Evolutionary conservation across 2,329 filamentous ascomycete genomes (phyloP).

Genomic region (Pleoardoris graminearum): DNA sequence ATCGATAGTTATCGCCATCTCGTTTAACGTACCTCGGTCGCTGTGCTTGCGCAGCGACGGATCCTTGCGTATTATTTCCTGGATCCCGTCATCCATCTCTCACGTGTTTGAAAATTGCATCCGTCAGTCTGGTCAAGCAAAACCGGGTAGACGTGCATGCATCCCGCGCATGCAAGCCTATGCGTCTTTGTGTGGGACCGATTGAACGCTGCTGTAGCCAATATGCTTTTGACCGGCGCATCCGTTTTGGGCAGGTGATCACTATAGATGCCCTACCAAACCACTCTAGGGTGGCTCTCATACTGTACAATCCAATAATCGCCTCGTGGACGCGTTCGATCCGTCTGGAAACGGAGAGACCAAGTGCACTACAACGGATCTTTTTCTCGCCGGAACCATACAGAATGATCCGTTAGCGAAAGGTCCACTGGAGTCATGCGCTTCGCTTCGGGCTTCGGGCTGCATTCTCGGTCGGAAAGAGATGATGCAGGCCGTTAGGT

Average conservation of each 20-base stretch:
- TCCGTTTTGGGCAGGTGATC: background rate
- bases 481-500: background rate
- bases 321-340: background rate
- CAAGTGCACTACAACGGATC: background rate
- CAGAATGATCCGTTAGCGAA: slow-evolving; percentile 4
- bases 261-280: no score
- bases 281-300: background rate
- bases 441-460: background rate
- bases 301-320: background rate
- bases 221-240: no score
- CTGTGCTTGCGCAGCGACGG: background rate
- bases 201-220: background rate
- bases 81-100: background rate
- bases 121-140: background rate
- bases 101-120: background rate
- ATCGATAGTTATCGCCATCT: background rate
- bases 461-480: background rate
- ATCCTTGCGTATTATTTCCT: background rate
- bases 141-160: background rate
- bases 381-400: background rate
- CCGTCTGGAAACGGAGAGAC: background rate
- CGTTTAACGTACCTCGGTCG: background rate
- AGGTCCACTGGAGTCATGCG: background rate
- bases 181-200: background rate
- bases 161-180: background rate